Evolutionary conservation across 2,329 filamentous ascomycete species (phyloP).

Genomic region (Ascochyta fabae): DNA sequence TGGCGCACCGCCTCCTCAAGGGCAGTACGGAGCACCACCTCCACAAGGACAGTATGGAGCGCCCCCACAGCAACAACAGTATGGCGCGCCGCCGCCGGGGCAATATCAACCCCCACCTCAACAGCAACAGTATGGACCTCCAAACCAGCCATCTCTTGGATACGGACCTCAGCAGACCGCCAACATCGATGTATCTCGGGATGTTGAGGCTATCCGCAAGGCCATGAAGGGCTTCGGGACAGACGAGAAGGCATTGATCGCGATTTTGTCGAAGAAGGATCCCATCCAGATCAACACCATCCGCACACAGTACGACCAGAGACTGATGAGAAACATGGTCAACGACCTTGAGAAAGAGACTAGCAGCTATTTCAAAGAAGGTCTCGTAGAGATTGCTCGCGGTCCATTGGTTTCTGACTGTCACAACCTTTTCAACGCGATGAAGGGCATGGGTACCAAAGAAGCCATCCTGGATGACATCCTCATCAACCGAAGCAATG

Average conservation of each 20-base stretch:
- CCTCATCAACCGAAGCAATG: conserved; percentile 81
- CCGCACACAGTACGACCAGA: conserved; percentile 67
- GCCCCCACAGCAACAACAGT: conserved; percentile 38
- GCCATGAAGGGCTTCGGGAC: conserved; percentile 97
- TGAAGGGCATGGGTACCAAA: conserved; percentile 84
- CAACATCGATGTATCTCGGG: conserved; percentile 67
- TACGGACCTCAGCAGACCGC: conserved; percentile 71
- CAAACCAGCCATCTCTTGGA: conserved; percentile 65
- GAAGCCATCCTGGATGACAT: conserved; percentile 86
- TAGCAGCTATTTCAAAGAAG: conserved; percentile 72
- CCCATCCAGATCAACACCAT: conserved; percentile 74
- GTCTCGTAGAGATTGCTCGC: conserved; percentile 74
- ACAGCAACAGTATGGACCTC: conserved; percentile 44
- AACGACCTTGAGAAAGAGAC: conserved; percentile 81
- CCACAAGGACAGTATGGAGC: conserved; percentile 36
- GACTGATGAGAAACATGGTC: conserved; percentile 70
- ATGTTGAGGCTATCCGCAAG: conserved; percentile 74
- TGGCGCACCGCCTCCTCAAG: conserved; percentile 34
- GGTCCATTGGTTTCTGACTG: conserved; percentile 83
- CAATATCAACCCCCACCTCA: conserved; percentile 30
- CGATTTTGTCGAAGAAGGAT: conserved; percentile 73
- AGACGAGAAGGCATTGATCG: conserved; percentile 79
- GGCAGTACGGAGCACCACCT: conserved; percentile 23
- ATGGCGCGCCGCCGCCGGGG: conserved; percentile 44
- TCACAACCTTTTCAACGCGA: conserved; percentile 70